phyloP scores from a whole-genome alignment of 495 filamentous ascomycete genomes.

The Penicillium taxi region DNA sequence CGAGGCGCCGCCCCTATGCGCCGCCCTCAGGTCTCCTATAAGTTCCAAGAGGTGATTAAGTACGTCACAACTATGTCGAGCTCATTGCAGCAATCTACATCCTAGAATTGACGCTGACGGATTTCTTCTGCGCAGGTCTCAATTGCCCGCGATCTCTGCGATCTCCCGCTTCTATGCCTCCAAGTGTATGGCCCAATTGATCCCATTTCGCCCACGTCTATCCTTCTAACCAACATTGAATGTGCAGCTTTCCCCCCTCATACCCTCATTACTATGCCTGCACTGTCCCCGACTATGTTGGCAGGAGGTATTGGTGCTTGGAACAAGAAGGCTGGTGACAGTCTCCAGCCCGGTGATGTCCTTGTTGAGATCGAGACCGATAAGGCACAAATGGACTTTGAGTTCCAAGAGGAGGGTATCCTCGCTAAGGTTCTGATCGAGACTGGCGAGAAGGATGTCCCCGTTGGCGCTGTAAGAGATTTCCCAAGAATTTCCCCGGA shows the following conservation, averaged over 20 bases:
- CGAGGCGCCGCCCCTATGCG: slow-evolving; percentile 37
- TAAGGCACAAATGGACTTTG: slow-evolving; percentile 99
- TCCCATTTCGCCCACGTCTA: neutral
- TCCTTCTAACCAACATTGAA: slow-evolving; percentile 6
- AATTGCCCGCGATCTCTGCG: slow-evolving; percentile 50
- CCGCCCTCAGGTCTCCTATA: slow-evolving; percentile 37
- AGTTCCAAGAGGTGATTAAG: slow-evolving; percentile 37
- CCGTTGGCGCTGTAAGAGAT: slow-evolving; percentile 81
- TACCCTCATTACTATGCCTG: slow-evolving; percentile 94
- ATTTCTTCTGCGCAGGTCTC: slow-evolving; percentile 23
- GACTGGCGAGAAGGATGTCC: slow-evolving; percentile 85
- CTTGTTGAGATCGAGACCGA: slow-evolving; percentile 99
- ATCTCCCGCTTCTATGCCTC: slow-evolving; percentile 69
- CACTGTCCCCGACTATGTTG: slow-evolving; percentile 95
- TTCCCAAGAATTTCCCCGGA: slow-evolving; percentile 21
- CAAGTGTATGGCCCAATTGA: slow-evolving; percentile 51
- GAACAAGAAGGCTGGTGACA: slow-evolving; percentile 94
- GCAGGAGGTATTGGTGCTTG: slow-evolving; percentile 93
- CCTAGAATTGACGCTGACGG: slow-evolving; percentile 15
- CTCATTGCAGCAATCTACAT: too few species aligned
- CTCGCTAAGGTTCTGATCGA: slow-evolving; percentile 94
- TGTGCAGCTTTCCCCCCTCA: slow-evolving; percentile 76
- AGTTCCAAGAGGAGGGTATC: slow-evolving; percentile 97
- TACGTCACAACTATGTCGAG: slow-evolving; percentile 15
- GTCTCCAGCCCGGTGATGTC: slow-evolving; percentile 87